Evolutionary conservation across 2,329 filamentous ascomycete species (phyloP).

Genomic region (Colletotrichum tropicale): DNA sequence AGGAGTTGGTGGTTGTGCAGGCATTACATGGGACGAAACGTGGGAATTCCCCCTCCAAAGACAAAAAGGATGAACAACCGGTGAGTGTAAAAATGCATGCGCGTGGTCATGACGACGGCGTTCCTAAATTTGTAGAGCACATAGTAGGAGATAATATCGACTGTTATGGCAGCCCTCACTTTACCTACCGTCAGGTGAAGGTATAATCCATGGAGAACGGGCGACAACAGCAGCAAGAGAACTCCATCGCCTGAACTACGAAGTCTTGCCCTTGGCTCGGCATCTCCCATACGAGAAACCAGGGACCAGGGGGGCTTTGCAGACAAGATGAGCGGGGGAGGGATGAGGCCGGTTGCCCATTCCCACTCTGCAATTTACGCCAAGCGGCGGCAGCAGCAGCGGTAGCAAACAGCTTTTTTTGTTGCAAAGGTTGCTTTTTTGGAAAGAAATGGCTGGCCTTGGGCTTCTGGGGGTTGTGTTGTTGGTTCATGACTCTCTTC

Average conservation of each 20-base stretch:
- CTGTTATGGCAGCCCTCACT: neutral
- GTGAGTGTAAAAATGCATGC: neutral
- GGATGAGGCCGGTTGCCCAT: constrained; percentile 6
- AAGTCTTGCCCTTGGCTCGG: neutral
- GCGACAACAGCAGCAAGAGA: neutral
- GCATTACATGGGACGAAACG: constrained; percentile 11
- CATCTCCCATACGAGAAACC: constrained; percentile 8
- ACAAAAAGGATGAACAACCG: neutral
- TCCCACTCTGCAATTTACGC: neutral
- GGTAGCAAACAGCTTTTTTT: neutral
- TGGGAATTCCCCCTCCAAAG: neutral
- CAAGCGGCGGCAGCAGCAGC: neutral
- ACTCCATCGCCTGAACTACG: neutral
- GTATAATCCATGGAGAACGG: constrained; percentile 2
- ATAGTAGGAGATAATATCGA: neutral
- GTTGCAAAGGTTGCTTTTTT: neutral
- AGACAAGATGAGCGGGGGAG: neutral
- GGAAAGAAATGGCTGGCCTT: neutral
- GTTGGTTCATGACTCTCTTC: neutral
- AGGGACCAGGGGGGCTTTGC: neutral
- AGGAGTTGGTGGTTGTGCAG: neutral
- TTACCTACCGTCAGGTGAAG: neutral
- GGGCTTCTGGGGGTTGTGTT: neutral
- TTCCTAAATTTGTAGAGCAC: constrained; percentile 2
- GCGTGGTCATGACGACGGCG: neutral